Evolutionary conservation across 192 early-diverging fungal genomes (phyloP).

Genomic region (Backusella tuberculispora): DNA sequence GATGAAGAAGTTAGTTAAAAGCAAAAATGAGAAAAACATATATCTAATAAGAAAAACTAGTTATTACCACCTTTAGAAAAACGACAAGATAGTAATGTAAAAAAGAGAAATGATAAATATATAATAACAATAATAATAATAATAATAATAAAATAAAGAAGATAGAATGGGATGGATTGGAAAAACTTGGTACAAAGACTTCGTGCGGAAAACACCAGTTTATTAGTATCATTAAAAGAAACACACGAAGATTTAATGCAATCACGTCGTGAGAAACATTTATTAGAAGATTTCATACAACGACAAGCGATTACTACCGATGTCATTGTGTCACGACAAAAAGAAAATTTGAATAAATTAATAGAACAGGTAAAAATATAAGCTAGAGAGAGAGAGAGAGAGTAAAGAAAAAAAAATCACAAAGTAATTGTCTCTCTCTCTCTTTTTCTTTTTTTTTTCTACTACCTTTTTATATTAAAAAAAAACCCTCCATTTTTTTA

Average conservation of each 20-base stretch:
- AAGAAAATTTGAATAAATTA: not conserved
- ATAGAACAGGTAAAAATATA: not conserved
- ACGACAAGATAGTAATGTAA: not conserved
- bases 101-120: not conserved
- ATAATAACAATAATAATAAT: not conserved
- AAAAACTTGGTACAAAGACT: not conserved
- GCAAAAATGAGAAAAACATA: not conserved
- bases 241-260: constrained; percentile 9
- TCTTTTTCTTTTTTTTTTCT: not conserved
- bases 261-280: constrained; percentile 7
- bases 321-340: constrained; percentile 6
- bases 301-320: constrained; percentile 5
- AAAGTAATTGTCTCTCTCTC: too few species aligned
- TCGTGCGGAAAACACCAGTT: constrained; percentile 5
- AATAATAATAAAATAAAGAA: not conserved
- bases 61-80: not conserved
- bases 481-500: too few species aligned
- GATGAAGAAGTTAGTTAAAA: constrained; percentile 1
- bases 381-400: not conserved
- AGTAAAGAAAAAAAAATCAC: not conserved
- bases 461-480: not conserved
- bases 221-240: constrained; percentile 6
- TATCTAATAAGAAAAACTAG: not conserved
- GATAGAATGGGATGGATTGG: constrained; percentile 12
- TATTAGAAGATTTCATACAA: constrained; percentile 11